Evolutionary conservation across 495 filamentous ascomycete species (phyloP).

Genomic region (Hamigera avellanea): DNA sequence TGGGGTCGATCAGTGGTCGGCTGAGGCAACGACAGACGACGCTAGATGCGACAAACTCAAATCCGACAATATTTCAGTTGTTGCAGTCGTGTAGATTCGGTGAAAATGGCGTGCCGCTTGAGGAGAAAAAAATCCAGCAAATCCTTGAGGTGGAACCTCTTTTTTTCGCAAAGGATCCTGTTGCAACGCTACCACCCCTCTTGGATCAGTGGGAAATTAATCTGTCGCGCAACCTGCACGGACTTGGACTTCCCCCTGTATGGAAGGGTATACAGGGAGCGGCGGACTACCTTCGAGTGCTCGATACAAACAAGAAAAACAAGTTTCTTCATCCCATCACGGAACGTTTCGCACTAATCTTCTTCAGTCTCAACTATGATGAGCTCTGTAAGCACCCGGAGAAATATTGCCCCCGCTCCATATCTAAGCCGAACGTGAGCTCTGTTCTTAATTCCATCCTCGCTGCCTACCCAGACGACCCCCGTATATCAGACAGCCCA

Average conservation of each 20-base stretch:
- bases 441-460: background rate
- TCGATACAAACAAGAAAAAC: background rate
- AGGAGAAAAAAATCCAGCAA: background rate
- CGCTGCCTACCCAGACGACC: background rate
- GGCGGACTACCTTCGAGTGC: background rate
- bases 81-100: background rate
- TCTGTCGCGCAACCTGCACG: background rate
- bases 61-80: background rate
- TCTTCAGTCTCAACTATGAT: background rate
- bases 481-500: background rate
- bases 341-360: background rate
- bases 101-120: background rate
- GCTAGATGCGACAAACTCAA: background rate
- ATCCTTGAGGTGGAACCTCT: background rate
- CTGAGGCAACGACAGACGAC: no score
- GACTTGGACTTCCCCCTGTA: background rate
- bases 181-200: background rate
- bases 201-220: background rate
- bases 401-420: background rate
- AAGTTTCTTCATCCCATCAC: background rate
- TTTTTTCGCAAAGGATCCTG: background rate
- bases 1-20: no score
- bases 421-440: no score
- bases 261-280: background rate
- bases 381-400: background rate